phyloP scores from a whole-genome alignment of 352 stramenopile genomes.

The Phytophthora ramorum region DNA sequence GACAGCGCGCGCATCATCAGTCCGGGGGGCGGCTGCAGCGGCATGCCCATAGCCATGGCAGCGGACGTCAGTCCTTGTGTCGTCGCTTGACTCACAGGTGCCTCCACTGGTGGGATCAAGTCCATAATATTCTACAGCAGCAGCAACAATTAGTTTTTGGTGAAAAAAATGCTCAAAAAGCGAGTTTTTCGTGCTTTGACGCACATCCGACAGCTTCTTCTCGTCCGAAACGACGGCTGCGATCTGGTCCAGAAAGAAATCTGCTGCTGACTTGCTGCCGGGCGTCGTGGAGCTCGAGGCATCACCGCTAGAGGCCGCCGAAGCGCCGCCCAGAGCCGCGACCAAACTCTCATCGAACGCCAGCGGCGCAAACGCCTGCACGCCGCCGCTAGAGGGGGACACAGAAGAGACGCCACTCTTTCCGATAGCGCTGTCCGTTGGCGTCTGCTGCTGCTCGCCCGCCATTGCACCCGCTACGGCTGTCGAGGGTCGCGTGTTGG shows the following conservation, averaged over 20 bases:
- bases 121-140: conserved; percentile 77
- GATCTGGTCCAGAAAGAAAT: conserved; percentile 82
- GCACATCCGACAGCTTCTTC: conserved; percentile 84
- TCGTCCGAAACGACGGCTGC: conserved; percentile 72
- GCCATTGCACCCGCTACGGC: conserved; percentile 33
- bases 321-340: conserved; percentile 26
- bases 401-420: conserved; percentile 23
- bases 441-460: conserved; percentile 32
- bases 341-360: conserved; percentile 72
- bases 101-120: conserved; percentile 60
- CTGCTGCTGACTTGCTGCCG: conserved; percentile 38
- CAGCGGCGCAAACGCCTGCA: conserved; percentile 45
- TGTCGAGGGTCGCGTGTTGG: not conserved
- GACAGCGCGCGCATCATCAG: conserved; percentile 82
- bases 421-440: conserved; percentile 1
- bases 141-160: conserved; percentile 10
- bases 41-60: conserved; percentile 53
- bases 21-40: conserved; percentile 60
- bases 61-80: conserved; percentile 13
- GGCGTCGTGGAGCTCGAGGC: conserved; percentile 10
- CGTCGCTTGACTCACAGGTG: conserved; percentile 37
- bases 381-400: conserved; percentile 17
- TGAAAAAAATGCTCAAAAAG: not conserved
- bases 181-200: not conserved
- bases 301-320: not conserved